These are phyloP conservation scores for Cladosporium cucumerinum DNA, from an alignment of 2,329 filamentous ascomycete species.

Conservation along the genomic window DNA sequence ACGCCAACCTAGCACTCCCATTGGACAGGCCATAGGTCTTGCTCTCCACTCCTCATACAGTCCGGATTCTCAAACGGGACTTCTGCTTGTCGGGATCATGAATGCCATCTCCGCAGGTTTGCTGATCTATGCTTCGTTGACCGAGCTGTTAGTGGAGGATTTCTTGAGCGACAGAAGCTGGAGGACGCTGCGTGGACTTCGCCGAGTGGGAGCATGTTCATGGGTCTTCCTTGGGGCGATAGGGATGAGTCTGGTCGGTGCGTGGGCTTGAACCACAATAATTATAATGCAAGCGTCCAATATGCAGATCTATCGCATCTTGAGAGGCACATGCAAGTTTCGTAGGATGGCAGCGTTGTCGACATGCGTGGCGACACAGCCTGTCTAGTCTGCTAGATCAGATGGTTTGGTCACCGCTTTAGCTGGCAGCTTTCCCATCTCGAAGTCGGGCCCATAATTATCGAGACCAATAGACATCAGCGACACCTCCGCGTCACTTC, in stretches of 20 bases:
- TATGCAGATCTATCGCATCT: not conserved
- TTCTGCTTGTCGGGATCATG: slow-evolving; percentile 45
- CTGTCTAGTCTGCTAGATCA: not conserved
- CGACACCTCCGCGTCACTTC: not conserved
- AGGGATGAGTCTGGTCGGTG: slow-evolving; percentile 63
- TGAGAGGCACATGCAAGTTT: not conserved
- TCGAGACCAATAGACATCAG: slow-evolving; percentile 1
- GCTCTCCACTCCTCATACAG: slow-evolving; percentile 43
- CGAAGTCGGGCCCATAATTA: not conserved
- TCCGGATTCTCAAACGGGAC: slow-evolving; percentile 40
- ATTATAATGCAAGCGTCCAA: not conserved
- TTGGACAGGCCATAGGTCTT: slow-evolving; percentile 45
- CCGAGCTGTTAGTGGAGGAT: slow-evolving; percentile 46
- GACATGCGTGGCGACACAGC: not conserved
- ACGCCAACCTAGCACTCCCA: slow-evolving; percentile 32
- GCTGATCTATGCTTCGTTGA: slow-evolving; percentile 45
- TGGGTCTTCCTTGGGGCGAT: slow-evolving; percentile 57
- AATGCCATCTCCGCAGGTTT: slow-evolving; percentile 47
- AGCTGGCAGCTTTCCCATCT: slow-evolving; percentile 1
- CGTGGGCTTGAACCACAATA: slow-evolving; percentile 52
- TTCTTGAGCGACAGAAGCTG: slow-evolving; percentile 61
- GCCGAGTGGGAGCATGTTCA: slow-evolving; percentile 56
- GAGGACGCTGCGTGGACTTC: slow-evolving; percentile 52
- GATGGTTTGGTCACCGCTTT: slow-evolving; percentile 2
- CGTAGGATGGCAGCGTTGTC: not conserved